Conservation (phyloP, 208 protist species). For the Leishmania amazonensis region DNA sequence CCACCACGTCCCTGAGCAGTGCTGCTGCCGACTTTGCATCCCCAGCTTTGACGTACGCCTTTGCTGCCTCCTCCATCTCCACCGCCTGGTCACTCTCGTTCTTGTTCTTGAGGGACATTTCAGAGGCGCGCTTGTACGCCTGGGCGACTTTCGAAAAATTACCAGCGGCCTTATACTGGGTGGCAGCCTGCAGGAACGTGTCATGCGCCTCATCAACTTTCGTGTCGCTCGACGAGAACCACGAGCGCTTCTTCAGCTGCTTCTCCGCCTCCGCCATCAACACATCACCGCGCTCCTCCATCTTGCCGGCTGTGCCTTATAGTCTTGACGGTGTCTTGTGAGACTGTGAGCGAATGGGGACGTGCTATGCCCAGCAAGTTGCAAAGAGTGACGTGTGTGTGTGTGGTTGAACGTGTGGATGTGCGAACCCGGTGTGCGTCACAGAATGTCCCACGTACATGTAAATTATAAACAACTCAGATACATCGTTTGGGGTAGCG, state of each 20-base stretch:
- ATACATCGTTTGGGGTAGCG: not conserved
- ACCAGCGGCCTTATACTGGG: constrained; percentile 80
- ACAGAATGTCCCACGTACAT: not conserved
- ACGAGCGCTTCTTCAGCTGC: constrained; percentile 67
- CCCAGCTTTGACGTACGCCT: constrained; percentile 54
- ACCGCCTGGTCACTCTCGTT: constrained; percentile 61
- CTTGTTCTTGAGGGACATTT: constrained; percentile 71
- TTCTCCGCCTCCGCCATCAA: constrained; percentile 80
- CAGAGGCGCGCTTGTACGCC: constrained; percentile 73
- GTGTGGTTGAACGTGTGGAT: not conserved
- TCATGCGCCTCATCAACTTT: constrained; percentile 78
- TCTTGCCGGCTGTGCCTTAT: constrained; percentile 22
- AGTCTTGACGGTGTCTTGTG: constrained; percentile 1
- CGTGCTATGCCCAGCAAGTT: not conserved
- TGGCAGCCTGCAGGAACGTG: constrained; percentile 75
- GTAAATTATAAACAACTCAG: not conserved
- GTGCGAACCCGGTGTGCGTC: not conserved
- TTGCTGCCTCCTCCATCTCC: constrained; percentile 76
- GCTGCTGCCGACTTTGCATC: constrained; percentile 39
- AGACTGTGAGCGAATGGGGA: not conserved
- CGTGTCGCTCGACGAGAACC: constrained; percentile 57
- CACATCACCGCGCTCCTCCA: constrained; percentile 68
- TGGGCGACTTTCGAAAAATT: constrained; percentile 71
- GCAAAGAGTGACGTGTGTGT: not conserved
- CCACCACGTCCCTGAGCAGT: constrained; percentile 49